Evolutionary conservation across 1,284 basidiomycete genomes (phyloP).

Genomic region (Pseudozyma hubeiensis): DNA sequence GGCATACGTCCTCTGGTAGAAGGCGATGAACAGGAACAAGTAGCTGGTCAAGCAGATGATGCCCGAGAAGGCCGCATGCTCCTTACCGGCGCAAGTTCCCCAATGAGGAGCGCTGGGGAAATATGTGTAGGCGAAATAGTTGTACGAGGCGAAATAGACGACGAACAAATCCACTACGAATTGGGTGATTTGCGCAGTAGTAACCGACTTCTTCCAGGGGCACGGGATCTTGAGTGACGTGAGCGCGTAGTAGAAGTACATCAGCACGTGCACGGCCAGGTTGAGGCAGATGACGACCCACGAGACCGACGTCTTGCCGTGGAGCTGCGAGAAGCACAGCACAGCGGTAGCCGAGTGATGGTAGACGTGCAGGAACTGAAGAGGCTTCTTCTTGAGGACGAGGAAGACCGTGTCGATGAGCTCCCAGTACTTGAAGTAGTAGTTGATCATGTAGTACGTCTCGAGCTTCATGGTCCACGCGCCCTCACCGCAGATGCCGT

Average conservation of each 20-base stretch:
- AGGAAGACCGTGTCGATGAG: slow-evolving; percentile 95
- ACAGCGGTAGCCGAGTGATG: slow-evolving; percentile 98
- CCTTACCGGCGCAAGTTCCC: slow-evolving; percentile 87
- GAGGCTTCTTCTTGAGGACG: slow-evolving; percentile 96
- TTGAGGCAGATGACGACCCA: slow-evolving; percentile 97
- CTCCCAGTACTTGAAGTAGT: slow-evolving; percentile 74
- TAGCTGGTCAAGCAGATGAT: slow-evolving; percentile 89
- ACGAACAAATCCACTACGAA: slow-evolving; percentile 51
- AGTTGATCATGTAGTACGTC: slow-evolving; percentile 95
- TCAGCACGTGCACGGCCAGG: slow-evolving; percentile 93
- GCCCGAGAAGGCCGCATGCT: slow-evolving; percentile 87
- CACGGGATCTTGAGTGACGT: slow-evolving; percentile 59
- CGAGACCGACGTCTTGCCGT: slow-evolving; percentile 79
- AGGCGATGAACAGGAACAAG: slow-evolving; percentile 68
- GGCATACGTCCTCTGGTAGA: slow-evolving; percentile 69
- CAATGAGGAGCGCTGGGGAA: slow-evolving; percentile 75
- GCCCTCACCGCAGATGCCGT: slow-evolving; percentile 80
- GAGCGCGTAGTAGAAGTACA: slow-evolving; percentile 74
- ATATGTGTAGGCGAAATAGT: slow-evolving; percentile 69
- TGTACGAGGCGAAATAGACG: slow-evolving; percentile 55
- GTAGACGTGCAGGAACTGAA: slow-evolving; percentile 95
- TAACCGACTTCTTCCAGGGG: slow-evolving; percentile 93
- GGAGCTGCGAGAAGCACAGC: slow-evolving; percentile 92
- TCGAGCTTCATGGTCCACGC: slow-evolving; percentile 78
- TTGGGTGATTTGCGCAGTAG: slow-evolving; percentile 86